phyloP scores from a whole-genome alignment of 2,329 filamentous ascomycete species.

The Ceratocystis ficicola region DNA sequence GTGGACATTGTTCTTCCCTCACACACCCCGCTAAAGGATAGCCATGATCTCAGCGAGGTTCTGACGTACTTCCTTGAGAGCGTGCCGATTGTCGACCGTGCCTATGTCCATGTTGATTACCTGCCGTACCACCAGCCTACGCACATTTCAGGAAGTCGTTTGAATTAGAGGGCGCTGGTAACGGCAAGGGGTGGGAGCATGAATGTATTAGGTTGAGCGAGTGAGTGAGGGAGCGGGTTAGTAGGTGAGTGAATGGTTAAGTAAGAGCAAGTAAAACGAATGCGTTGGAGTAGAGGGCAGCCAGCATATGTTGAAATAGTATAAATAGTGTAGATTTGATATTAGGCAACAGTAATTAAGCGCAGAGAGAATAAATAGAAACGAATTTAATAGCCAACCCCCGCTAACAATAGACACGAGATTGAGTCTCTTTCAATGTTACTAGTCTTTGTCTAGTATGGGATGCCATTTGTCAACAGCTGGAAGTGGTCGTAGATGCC shows the following conservation, averaged over 20 bases:
- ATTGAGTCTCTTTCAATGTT: too few species aligned
- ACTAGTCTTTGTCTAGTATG: constrained; percentile 48
- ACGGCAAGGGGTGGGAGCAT: not conserved
- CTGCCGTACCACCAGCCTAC: constrained; percentile 50
- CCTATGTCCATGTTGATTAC: constrained; percentile 57
- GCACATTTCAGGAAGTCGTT: constrained; percentile 34
- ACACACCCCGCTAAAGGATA: constrained; percentile 61
- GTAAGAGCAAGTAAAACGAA: too few species aligned
- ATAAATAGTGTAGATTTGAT: not conserved
- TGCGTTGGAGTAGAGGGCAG: not conserved
- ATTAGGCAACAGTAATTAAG: not conserved
- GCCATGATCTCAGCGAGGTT: constrained; percentile 65
- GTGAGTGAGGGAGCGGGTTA: too few species aligned
- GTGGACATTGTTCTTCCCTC: constrained; percentile 77
- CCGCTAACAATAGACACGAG: too few species aligned
- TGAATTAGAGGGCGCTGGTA: constrained; percentile 11
- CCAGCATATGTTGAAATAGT: not conserved
- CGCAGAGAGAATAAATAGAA: constrained; percentile 10
- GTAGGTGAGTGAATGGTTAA: not conserved
- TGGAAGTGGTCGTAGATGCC: constrained; percentile 98
- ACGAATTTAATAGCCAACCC: not conserved
- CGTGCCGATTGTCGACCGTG: constrained; percentile 63
- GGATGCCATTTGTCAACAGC: constrained; percentile 91
- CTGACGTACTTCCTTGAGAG: constrained; percentile 77
- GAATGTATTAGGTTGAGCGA: not conserved